Evolutionary conservation across 106 monocot species (phyloP), one percentile per base, ranked within the genome.

Genomic region (Dioscorea zingiberensis): DNA sequence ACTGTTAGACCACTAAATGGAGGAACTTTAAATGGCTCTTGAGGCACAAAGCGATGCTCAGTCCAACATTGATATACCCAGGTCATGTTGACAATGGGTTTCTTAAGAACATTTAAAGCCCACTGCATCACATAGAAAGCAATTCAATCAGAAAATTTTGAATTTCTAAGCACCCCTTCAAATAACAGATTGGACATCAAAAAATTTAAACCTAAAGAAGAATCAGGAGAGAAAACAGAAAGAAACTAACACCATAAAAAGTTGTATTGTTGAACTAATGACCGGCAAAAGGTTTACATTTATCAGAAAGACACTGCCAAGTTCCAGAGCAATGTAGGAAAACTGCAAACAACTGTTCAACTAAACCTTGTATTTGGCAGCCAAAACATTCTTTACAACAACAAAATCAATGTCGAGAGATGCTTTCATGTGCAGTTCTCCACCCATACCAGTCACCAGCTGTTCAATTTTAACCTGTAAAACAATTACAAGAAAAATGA

Each of bases 31-130:
- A 82, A 74, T 54, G 79, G 73, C 69, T 98, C 97, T 44, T 89
- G 97, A 67, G 97, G 92, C 22, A 86, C 88, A 75, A 98, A 61
- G 24, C 86, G 87, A 71, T 98, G 97, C 75, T 98, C 92, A 65
- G 27, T 69, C 97, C 97, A 98, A 62, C 97, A 98, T 51, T 86
- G 89, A 32, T 72, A 47, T 72, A 98, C 73, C 97, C 97, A 98
- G 58, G 47, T 76, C 28, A 84, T 63, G 72, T 57, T 73, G 45
- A 98, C 79, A 65, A 92, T 77, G 63, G 97, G 97, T 66, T 92
- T 97, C 84, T 97, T 98, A 17, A 98, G 86, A 73, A 78, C 75
- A 78, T 84, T 76, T 66, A 89, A 22, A 44, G 97, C 97, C 88
- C 88, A 89, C 97, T 98, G 79, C 77, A 89, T 21, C 19, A 86